Evolutionary conservation across 768 basidiomycete genomes (phyloP).

Genomic region (Hericium erinaceus): DNA sequence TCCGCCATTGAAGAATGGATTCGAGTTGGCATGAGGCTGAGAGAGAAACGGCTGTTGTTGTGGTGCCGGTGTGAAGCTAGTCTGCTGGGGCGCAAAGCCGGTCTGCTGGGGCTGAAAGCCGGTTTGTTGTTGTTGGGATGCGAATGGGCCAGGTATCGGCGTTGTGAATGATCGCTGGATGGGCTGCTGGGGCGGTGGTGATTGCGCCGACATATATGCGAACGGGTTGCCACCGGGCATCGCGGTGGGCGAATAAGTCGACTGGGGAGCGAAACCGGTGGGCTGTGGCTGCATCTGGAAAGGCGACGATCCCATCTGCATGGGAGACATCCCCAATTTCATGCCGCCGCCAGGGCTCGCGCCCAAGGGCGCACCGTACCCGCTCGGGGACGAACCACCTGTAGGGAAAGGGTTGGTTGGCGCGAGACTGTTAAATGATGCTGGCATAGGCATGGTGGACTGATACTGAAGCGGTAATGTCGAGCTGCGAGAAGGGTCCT

Average conservation of each 20-base stretch:
- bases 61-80: not conserved
- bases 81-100: conserved; percentile 16
- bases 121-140: conserved; percentile 21
- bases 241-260: not conserved
- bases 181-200: conserved; percentile 16
- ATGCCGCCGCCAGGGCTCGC: conserved; percentile 1
- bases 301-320: not conserved
- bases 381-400: conserved; percentile 12
- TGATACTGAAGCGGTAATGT: conserved; percentile 19
- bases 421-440: conserved; percentile 6
- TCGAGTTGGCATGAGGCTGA: not conserved
- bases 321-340: conserved; percentile 8
- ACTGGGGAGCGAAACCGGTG: not conserved
- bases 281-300: conserved; percentile 13
- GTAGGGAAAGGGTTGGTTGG: conserved; percentile 1
- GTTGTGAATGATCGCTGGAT: conserved; percentile 9
- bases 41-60: conserved; percentile 10
- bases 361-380: conserved; percentile 13
- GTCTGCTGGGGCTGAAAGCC: conserved; percentile 17
- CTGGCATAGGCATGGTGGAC: not conserved
- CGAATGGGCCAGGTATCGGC: conserved; percentile 4
- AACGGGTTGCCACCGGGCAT: conserved; percentile 7
- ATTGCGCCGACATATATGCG: conserved; percentile 11
- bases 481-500: conserved; percentile 13
- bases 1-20: conserved; percentile 16